Conservation (phyloP, 345 rosid species). For the Salix suchowensis region DNA sequence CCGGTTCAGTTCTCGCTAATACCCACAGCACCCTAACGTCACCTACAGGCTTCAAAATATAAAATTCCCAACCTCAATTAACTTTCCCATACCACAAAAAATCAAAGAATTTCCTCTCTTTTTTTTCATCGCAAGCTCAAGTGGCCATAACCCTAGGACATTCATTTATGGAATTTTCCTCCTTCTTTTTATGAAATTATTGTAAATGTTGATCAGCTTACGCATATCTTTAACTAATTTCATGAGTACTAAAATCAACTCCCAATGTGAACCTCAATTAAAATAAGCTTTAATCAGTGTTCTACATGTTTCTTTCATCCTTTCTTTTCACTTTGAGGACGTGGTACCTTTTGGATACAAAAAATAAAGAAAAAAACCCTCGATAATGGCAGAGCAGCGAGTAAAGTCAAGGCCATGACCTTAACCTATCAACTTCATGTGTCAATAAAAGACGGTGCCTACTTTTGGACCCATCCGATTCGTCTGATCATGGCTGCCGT, state of each 20-base stretch:
- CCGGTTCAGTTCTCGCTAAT: not conserved
- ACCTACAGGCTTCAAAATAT: too few relatives aligned
- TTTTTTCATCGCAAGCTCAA: not conserved
- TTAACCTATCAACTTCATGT: slow-evolving; percentile 7
- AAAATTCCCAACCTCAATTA: too few relatives aligned
- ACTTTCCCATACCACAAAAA: too few relatives aligned
- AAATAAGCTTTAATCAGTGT: too few relatives aligned
- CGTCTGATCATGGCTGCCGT: slow-evolving; percentile 30
- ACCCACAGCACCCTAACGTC: not conserved
- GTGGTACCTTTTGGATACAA: not conserved
- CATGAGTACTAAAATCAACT: rapidly evolving
- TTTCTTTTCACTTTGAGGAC: not conserved
- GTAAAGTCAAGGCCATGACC: not conserved
- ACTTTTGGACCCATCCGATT: slow-evolving; percentile 40
- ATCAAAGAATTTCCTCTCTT: not conserved
- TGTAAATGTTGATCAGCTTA: rapidly evolving
- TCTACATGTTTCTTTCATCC: too few relatives aligned
- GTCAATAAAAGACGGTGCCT: slow-evolving; percentile 49
- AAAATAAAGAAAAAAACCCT: not conserved
- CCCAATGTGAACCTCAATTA: rapidly evolving
- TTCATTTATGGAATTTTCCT: not conserved
- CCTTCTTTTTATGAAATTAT: too few relatives aligned
- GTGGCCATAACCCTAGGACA: slow-evolving; percentile 1
- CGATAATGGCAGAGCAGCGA: not conserved
- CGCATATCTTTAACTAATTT: too few relatives aligned